Base-by-base conservation (phyloP, 225 moss, liverwort and hornwort genomes). In the Polytrichum formosum region DNA sequence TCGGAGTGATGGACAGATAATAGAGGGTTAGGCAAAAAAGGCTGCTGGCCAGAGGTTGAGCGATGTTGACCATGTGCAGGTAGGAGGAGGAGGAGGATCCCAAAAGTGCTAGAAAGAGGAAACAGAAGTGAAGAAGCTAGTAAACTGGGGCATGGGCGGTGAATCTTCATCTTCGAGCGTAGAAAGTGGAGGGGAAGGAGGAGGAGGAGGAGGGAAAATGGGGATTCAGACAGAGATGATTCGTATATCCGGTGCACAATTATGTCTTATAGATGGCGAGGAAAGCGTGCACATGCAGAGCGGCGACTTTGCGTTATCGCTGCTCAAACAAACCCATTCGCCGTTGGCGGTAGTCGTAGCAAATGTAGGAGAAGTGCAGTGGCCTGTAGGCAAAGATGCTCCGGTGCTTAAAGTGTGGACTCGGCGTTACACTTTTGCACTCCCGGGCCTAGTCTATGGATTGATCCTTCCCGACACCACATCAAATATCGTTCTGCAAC, bases 341-440 rank as follows among this genome's bases (percentile, higher is more conserved):
- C 85, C 85, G 0, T 61, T 96, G 18, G 95, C 93, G 18, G 87
- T 86, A 5, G 67, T 91, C 28, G 87, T 96, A 8, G 95, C 93
- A 0, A 86, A 56, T 64, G 92, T 96, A 1, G 90, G 89, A 5
- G 91, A 93, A 67, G 83, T 96, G 7, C 91, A 96, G 46, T 96
- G 95, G 95, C 95, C 95, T 1, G 76, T 96, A 1, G 93, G 93
- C 2, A 91, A 91, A 64, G 95, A 96, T 33, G 95, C 86, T 2
- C 95, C 93, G 0, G 88, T 83, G 3, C 65, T 96, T 18, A 88
- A 85, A 54, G 78, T 96, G 31, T 91, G 88, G 56, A 85, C 79
- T 35, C 72, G 84, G 0, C 88, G 95, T 0, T 96, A 93, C 65
- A 79, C 93, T 0, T 96, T 93, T 3, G 81, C 90, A 2, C 69